Evolutionary conservation across 306 rosid species (phyloP), one percentile per base, ranked within the genome.

Genomic region (Pterocarpus macrocarpus): DNA sequence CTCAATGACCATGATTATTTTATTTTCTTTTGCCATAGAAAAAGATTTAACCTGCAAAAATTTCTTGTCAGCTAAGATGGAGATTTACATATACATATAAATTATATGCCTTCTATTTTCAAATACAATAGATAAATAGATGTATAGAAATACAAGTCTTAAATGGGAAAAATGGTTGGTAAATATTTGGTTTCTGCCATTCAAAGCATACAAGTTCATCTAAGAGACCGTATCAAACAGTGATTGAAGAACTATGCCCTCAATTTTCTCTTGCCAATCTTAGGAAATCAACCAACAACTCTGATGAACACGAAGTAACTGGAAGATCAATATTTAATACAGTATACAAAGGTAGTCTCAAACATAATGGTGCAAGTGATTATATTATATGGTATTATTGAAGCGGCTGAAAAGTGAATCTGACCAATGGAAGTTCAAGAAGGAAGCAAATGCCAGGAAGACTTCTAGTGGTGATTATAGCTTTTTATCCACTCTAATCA

Each of bases 201-300:
- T 74, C 44, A 2, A 59, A 22, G 15, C 30, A 43, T 33, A 22
- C 56, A 43, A 41, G 15, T 41, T 74, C 79, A 13, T 17, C 83
- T 12, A 4, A 4, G 0, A 69, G 14, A 7, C 62, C 16, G 0
- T 39, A 10, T 17, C 58, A 43, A 32, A 50, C 73, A 2, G 30
- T 33, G 5, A 28, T 71, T 2, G 72, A 71, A 71, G 36, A 75
- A 28, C 3, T 75, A 9, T 81, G 81, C 3, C 68, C 15, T 30
- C 68, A 33, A 16, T 82, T 82, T 41, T 76, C 86, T 59, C 78
- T 69, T 2, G 16, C 58, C 0, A 33, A 76, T 52, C 44, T 82
- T 4, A 50, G n/a, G 7, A 76, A 28, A 47, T 41, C 41, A 2
- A 82, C 73, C 38, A 13, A 61, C 67, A 63, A 76, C 59, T 82